A percentile compares a stretch with the other conserved stretches of the same genome.
These are phyloP conservation scores for Penicillium sp. DNA, from an alignment of 2,329 filamentous ascomycete genomes.

Conservation along the genomic window DNA sequence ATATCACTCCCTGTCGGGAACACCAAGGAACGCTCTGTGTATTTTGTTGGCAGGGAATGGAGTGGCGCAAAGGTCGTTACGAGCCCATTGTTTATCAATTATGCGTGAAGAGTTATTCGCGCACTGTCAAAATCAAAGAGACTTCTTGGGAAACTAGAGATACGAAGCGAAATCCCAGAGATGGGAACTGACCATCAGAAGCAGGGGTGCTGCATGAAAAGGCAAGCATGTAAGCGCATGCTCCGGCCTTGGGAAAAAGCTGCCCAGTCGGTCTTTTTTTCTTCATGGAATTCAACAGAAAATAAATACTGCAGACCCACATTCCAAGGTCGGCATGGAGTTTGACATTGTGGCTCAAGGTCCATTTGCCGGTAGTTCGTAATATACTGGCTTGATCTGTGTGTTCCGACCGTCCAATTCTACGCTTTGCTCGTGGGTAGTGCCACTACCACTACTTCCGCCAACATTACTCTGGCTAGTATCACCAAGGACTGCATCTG, in stretches of 20 bases:
- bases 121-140: no score
- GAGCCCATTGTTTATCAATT: slow-evolving; percentile 13
- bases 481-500: slow-evolving; percentile 7
- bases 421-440: slow-evolving; percentile 6
- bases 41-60: slow-evolving; percentile 18
- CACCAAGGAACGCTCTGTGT: slow-evolving; percentile 2
- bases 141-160: no score
- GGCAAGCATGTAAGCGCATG: neutral
- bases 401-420: slow-evolving; percentile 14
- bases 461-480: slow-evolving; percentile 1
- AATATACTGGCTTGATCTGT: slow-evolving; percentile 15
- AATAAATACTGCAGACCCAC: no score
- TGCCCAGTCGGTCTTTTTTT: no score
- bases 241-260: no score
- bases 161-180: no score
- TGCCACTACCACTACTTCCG: slow-evolving; percentile 4
- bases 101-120: neutral
- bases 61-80: slow-evolving; percentile 13
- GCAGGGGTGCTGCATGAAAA: neutral
- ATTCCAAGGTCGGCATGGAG: no score
- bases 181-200: no score
- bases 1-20: neutral
- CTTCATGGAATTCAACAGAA: no score
- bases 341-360: neutral
- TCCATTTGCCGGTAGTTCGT: slow-evolving; percentile 2